phyloP scores from a whole-genome alignment of 805 yeast genomes.

The Jamesozyma lodderae region DNA sequence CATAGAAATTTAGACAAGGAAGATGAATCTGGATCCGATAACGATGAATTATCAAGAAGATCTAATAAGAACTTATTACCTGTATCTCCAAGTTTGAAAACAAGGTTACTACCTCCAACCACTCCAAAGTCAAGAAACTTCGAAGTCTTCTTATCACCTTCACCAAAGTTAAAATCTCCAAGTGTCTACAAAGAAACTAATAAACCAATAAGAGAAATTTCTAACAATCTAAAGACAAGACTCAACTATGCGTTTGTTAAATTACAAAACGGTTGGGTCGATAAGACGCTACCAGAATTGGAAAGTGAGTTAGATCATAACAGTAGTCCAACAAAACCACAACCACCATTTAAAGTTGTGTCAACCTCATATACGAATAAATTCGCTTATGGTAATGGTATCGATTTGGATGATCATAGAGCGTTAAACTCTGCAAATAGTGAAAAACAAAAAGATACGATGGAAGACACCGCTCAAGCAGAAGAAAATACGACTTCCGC shows the following conservation, averaged over 20 bases:
- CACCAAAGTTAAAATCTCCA: slow-evolving; percentile 28
- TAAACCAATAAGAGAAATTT: slow-evolving; percentile 35
- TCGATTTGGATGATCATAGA: slow-evolving; percentile 8
- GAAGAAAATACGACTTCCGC: slow-evolving; percentile 29
- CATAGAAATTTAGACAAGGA: not conserved
- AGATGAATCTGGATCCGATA: not conserved
- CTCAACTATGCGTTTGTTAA: slow-evolving; percentile 36
- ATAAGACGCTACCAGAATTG: slow-evolving; percentile 23
- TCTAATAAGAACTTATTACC: not conserved
- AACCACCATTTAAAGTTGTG: slow-evolving; percentile 1
- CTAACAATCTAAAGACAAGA: slow-evolving; percentile 33
- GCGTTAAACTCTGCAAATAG: slow-evolving; percentile 1
- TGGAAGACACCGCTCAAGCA: slow-evolving; percentile 13
- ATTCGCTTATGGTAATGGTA: slow-evolving; percentile 9
- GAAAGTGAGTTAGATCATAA: slow-evolving; percentile 12
- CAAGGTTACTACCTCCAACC: slow-evolving; percentile 25
- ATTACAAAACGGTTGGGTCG: slow-evolving; percentile 30
- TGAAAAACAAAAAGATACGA: slow-evolving; percentile 2
- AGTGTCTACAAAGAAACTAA: slow-evolving; percentile 7
- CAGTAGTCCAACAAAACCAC: slow-evolving; percentile 1
- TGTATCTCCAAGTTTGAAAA: slow-evolving; percentile 8
- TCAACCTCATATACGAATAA: slow-evolving; percentile 8
- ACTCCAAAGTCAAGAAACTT: slow-evolving; percentile 27
- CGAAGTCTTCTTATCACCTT: slow-evolving; percentile 28
- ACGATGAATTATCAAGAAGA: not conserved